Base-by-base conservation (phyloP, 352 stramenopile genomes). In the Thraustochytrium sp. region DNA sequence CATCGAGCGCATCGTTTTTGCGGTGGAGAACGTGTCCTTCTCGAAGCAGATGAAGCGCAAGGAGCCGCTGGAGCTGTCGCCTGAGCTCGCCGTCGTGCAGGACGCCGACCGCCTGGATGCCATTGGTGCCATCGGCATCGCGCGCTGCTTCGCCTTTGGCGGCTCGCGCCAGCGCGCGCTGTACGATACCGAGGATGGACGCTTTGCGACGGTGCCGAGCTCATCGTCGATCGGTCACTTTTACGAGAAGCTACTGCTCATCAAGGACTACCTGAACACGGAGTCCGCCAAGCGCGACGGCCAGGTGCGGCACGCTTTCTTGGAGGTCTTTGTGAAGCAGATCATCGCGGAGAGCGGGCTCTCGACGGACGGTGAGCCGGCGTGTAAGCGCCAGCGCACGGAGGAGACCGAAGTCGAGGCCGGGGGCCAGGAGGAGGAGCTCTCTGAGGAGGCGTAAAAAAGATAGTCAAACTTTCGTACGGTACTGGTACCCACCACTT, bases 241-340 rank as follows among this genome's bases (percentile, higher is more conserved):
- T 77, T 94, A 95, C 80, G 92, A 94, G 87, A 96, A 96, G 89
- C 88, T 96, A 36, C 88, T 96, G 61, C 93, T 93, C 82, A 89
- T 95, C 55, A 89, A 91, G 46, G 88, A 86, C 18, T 91, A 93
- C 89, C 95, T 96, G 91, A 96, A 95, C 84, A 96, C 92, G 0
- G 82, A 85, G 21, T 88, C 91, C 0, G 92, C 91, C 29, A 89
- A 88, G 38, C 88, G 89, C 64, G 88, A 96, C 38, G 92, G 92
- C 0, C 88, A 94, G 72, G 89, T 92, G 73, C 91, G 92, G 16
- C 92, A 96, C 84, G 87, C 84, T 21, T 94, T 95, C 86, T 94
- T 96, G 91, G 90, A 94, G 84, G 83, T 86, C 72, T 96, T 95
- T 84, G 82, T 96, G 49, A 84, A 85, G 8, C 90, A 94, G 78